Evolutionary conservation across 176 grass and related monocot species (phyloP).

Genomic region (Oryza nivara): DNA sequence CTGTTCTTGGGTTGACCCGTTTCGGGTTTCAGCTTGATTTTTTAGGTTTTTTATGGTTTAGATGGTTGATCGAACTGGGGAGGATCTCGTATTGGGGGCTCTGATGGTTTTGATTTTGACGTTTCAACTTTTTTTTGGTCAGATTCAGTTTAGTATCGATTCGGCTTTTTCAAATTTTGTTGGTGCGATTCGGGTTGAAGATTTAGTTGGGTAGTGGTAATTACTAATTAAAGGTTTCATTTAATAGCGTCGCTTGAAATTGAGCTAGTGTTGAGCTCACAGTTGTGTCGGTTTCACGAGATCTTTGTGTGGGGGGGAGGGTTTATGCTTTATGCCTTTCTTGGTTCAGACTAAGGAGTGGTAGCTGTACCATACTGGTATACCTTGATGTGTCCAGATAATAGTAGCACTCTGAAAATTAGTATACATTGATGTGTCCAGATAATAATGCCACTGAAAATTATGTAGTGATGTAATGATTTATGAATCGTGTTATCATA

Average conservation of each 20-base stretch:
- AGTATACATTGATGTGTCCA: too few relatives aligned
- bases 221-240: background rate
- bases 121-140: background rate
- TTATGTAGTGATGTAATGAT: background rate
- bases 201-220: background rate
- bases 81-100: background rate
- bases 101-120: background rate
- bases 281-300: background rate
- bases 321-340: background rate
- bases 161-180: background rate
- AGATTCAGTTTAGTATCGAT: background rate
- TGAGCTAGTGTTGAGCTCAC: conserved; percentile 23
- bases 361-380: background rate
- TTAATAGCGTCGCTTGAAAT: background rate
- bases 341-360: background rate
- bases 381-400: background rate
- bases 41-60: background rate
- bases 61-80: background rate
- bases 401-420: background rate
- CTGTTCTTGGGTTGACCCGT: background rate
- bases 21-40: background rate
- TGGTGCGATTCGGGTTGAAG: background rate
- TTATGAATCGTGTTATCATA: background rate
- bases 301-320: background rate
- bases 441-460: too few relatives aligned